Percentiles rank a stretch among this genome's conserved stretches.
These are phyloP conservation scores for Xerocomus potaroensis DNA, from an alignment of 768 basidiomycete species.

Conservation along the genomic window DNA sequence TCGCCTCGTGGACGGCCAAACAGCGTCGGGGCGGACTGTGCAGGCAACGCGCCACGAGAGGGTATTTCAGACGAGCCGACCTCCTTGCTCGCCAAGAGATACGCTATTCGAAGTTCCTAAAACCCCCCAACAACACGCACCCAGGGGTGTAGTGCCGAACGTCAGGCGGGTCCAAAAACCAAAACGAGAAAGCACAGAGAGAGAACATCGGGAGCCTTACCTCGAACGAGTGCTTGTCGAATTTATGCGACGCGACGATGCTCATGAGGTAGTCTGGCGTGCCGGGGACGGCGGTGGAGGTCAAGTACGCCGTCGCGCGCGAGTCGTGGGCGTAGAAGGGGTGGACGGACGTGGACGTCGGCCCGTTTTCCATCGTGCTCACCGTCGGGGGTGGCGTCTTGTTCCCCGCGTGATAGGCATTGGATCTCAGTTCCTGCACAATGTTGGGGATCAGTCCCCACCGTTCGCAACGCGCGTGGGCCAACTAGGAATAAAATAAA, in stretches of 20 bases:
- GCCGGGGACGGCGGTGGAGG: constrained; percentile 5
- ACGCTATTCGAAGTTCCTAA: constrained; percentile 54
- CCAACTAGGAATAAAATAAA: not conserved
- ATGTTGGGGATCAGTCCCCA: constrained; percentile 9
- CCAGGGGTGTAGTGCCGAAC: no score
- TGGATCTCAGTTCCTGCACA: constrained; percentile 41
- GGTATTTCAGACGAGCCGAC: constrained; percentile 39
- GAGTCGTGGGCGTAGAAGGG: constrained; percentile 27
- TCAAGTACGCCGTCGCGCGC: constrained; percentile 19
- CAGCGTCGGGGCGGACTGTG: constrained; percentile 20
- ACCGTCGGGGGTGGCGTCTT: constrained; percentile 14
- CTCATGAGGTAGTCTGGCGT: constrained; percentile 33
- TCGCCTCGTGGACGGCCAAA: constrained; percentile 32
- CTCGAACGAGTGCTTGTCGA: constrained; percentile 46
- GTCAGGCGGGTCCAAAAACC: not conserved
- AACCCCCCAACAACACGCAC: not conserved
- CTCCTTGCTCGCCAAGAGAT: constrained; percentile 38
- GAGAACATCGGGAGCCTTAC: constrained; percentile 22
- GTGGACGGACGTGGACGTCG: not conserved
- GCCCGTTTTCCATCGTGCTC: not conserved
- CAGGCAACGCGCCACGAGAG: constrained; percentile 21
- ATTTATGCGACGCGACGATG: constrained; percentile 36
- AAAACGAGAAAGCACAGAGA: not conserved
- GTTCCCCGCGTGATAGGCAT: constrained; percentile 40
- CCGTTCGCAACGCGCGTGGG: no score